Evolutionary conservation across 108 stramenopile genomes (phyloP), one percentile per base, ranked within the genome.

Genomic region (Cyclotella sp.): DNA sequence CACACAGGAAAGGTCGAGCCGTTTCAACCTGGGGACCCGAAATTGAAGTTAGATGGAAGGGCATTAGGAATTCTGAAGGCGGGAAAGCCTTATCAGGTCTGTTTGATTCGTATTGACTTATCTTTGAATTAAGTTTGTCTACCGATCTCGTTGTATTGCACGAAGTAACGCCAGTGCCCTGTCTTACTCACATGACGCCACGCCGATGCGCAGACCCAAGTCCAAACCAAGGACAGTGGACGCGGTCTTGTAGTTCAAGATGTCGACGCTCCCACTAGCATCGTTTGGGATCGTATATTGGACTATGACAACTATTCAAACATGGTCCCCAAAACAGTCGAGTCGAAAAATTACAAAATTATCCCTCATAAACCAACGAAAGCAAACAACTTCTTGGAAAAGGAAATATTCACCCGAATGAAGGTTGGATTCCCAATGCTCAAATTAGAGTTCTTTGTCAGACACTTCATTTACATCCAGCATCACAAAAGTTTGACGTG

Each of bases 231-330:
- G 27, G 68, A 70, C n/a, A 60, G 80, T 14, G 87, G 87, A 40
- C 81, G 87, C 21, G 87, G 84, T 13, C 69, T 88, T 19, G 87
- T 88, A 29, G 82, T 88, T n/a, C 87, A 88, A 72, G 87, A 88
- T 70, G 77, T 88, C 26, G 67, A 79, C 70, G 87, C 84, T 19
- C 87, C 87, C 51, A 73, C 87, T 19, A 41, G 71, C 47, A 68
- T 88, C 16, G 87, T 88, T 0, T 88, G 87, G 87, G 83, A 68
- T 81, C 81, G 66, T 71, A 86, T 86, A 30, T 66, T 86, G 9
- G 86, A 86, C 76, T 81, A 81, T 66, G 86, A 86, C 52, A 80
- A 86, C 49, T 86, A 86, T 61, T 39, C 79, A 51, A 81, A 57
- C 43, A 83, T 86, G 82, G 86, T 84, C 6, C 86, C 86, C 58